Base-by-base conservation (phyloP, 495 filamentous ascomycete species). In the Hyphodiscus hymeniophilus region DNA sequence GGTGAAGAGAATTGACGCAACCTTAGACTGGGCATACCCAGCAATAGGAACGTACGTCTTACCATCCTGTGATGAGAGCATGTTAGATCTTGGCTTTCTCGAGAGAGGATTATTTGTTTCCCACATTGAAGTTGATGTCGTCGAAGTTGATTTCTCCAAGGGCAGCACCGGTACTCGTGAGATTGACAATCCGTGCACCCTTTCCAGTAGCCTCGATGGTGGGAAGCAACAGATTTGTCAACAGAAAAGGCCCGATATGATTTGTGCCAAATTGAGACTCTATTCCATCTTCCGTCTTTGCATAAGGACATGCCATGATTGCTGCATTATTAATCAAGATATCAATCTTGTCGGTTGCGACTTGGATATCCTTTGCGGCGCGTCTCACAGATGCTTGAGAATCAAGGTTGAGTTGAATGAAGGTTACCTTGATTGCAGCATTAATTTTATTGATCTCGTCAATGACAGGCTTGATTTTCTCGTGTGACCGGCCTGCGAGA, bases 301-400 rank as follows among this genome's bases (percentile, higher is more conserved):
- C 21, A 36, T 49, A 55, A 66, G 64, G 26, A 67, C 62, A 32
- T 22, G 47, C 48, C 61, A 63, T 63, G 21, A 60, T 48, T 2
- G 48, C 59, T 15, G 84, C 81, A 58, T 82, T 86, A 65, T 86
- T 82, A 60, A 85, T 76, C 3, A 85, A 55, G 20, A 83, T 74
- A 59, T 86, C 77, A 30, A 87, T 69, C 30, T 76, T 63, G 36
- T 70, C 53, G 31, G 77, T 75, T 16, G 70, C 61, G 41, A 61
- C 22, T 28, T 65, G 57, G 66, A 80, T 69, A 23, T 63, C 59
- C 17, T 71, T 73, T 3, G 79, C 78, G 18, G 64, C 60, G 15
- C 72, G 7, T 21, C 39, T 64, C 8, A 80, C 73, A 35, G 66
- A 74, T 26, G 56, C 47, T 31, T 63, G 57, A 5, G 71, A 74